These are phyloP conservation scores for Magnusiomyces suaveolens DNA, from an alignment of 1,139 yeast genomes.

Conservation along the genomic window DNA sequence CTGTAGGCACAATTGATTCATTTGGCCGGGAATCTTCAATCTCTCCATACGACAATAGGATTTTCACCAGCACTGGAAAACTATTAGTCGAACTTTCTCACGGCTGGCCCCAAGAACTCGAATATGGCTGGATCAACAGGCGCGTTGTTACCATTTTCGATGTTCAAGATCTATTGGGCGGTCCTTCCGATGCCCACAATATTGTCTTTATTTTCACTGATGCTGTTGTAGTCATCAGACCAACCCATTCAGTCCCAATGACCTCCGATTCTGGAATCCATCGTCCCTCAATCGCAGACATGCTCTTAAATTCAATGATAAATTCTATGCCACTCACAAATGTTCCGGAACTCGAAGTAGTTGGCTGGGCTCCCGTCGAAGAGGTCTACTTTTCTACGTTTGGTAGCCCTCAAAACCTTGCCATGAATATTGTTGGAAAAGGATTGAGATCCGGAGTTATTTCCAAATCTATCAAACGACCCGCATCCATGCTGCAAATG, in stretches of 20 bases:
- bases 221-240: constrained; percentile 52
- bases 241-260: constrained; percentile 26
- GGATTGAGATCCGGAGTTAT: constrained; percentile 5
- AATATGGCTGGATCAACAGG: constrained; percentile 79
- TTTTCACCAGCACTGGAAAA: constrained; percentile 88
- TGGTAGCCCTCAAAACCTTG: constrained; percentile 17
- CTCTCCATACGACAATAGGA: constrained; percentile 49
- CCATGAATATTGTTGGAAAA: constrained; percentile 16
- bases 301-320: constrained; percentile 78
- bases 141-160: constrained; percentile 79
- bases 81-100: constrained; percentile 72
- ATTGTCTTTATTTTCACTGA: constrained; percentile 75
- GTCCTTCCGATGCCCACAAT: constrained; percentile 30
- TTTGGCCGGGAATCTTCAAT: constrained; percentile 44
- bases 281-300: constrained; percentile 61
- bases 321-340: constrained; percentile 72
- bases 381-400: constrained; percentile 33
- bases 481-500: background rate
- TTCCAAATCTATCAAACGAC: constrained; percentile 6
- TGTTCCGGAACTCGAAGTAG: constrained; percentile 61
- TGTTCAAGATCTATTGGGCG: constrained; percentile 37
- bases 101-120: constrained; percentile 80
- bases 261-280: constrained; percentile 34
- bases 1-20: constrained; percentile 64
- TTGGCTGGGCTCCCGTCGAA: constrained; percentile 58